phyloP scores from a whole-genome alignment of 2,329 filamentous ascomycete genomes.

The Nigrospora osmanthi region DNA sequence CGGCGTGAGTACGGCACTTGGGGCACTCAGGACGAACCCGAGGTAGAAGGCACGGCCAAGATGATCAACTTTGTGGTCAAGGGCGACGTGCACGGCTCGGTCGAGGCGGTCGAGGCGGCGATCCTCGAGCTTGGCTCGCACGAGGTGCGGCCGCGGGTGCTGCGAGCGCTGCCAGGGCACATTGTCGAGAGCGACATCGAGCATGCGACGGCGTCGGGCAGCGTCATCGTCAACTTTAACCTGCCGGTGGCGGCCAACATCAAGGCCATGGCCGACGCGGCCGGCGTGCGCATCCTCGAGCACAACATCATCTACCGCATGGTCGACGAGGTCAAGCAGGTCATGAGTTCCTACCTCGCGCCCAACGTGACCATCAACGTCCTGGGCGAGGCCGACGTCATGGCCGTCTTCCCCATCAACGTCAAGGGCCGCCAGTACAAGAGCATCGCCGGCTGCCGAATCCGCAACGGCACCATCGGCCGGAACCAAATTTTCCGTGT shows the following conservation, averaged over 20 bases:
- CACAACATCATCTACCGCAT: constrained; percentile 82
- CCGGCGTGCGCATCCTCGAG: constrained; percentile 71
- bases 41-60: constrained; percentile 34
- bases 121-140: constrained; percentile 75
- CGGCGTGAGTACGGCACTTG: constrained; percentile 18
- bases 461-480: constrained; percentile 71
- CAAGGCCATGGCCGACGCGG: constrained; percentile 57
- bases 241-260: constrained; percentile 60
- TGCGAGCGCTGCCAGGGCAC: constrained; percentile 70
- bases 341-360: constrained; percentile 62
- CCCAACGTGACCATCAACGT: constrained; percentile 62
- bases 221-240: constrained; percentile 83
- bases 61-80: constrained; percentile 80
- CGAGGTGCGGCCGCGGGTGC: constrained; percentile 69
- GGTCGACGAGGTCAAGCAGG: constrained; percentile 61
- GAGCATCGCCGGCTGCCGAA: constrained; percentile 79
- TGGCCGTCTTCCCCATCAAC: constrained; percentile 78
- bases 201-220: constrained; percentile 70
- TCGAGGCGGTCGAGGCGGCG: constrained; percentile 78
- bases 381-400: constrained; percentile 79
- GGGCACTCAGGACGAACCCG: constrained; percentile 19
- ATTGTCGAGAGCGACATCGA: constrained; percentile 84
- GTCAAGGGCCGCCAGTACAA: constrained; percentile 61
- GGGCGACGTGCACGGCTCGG: constrained; percentile 87
- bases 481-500: constrained; percentile 62